Evolutionary conservation across 2,329 filamentous ascomycete genomes (phyloP).

Genomic region (Claviceps spartinae): DNA sequence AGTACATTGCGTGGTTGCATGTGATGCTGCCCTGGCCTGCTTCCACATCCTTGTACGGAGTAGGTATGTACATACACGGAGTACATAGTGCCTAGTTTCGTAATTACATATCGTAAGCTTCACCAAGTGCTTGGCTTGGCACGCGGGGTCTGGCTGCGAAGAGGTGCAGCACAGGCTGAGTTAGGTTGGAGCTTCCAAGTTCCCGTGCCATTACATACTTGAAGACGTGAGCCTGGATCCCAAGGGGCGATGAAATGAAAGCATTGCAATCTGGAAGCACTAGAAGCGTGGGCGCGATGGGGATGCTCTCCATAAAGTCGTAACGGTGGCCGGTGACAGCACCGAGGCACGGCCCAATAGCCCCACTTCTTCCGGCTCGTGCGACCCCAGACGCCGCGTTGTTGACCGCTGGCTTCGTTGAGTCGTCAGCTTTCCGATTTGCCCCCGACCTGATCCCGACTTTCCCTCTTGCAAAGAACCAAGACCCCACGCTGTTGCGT

Average conservation of each 20-base stretch:
- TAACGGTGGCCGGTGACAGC: no score
- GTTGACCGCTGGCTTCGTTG: constrained; percentile 4
- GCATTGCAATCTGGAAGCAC: neutral
- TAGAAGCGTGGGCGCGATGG: neutral
- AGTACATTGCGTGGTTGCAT: no score
- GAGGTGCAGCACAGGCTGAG: neutral
- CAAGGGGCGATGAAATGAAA: neutral
- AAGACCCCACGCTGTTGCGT: constrained; percentile 4
- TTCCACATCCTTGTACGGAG: no score
- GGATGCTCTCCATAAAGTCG: no score
- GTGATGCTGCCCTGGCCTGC: no score
- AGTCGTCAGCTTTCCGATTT: constrained; percentile 6
- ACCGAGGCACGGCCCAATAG: no score
- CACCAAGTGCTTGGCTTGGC: neutral
- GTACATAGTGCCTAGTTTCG: no score
- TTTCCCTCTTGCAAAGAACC: constrained; percentile 8
- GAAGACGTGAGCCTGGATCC: neutral
- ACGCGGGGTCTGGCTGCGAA: neutral
- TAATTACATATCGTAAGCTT: neutral
- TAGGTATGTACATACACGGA: no score
- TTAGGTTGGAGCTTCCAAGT: neutral
- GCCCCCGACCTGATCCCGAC: neutral
- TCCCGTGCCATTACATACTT: neutral
- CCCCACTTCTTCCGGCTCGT: no score
- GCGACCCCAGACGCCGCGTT: no score